Evolutionary conservation across 495 filamentous ascomycete species (phyloP).

Genomic region (Tuber melanosporum): DNA sequence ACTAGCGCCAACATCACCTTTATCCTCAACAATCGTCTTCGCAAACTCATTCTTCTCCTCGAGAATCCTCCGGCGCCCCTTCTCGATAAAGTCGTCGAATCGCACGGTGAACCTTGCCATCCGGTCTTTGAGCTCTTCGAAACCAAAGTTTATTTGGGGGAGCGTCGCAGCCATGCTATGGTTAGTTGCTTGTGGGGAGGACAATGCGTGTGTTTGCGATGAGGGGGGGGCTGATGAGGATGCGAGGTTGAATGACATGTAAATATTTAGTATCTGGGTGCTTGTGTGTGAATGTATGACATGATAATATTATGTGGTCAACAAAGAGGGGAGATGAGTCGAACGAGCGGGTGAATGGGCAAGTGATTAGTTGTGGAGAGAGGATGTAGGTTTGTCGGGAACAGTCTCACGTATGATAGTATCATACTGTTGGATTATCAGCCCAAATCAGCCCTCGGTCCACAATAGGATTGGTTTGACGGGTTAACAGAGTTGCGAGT

Average conservation of each 20-base stretch:
- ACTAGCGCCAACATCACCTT: constrained; percentile 54
- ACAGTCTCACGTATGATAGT: too few species aligned
- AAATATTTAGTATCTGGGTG: neutral
- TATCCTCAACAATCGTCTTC: constrained; percentile 78
- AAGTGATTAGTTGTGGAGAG: neutral
- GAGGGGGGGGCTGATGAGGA: constrained; percentile 34
- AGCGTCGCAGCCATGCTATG: constrained; percentile 58
- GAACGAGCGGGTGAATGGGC: neutral
- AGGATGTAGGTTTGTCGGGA: too few species aligned
- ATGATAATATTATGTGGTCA: neutral
- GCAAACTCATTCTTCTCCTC: constrained; percentile 92
- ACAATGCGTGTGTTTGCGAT: constrained; percentile 50
- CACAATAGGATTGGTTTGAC: too few species aligned
- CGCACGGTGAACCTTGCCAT: constrained; percentile 88
- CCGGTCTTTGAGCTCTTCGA: constrained; percentile 88
- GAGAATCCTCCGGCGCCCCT: constrained; percentile 75
- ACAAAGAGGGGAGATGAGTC: neutral
- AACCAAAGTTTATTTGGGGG: constrained; percentile 88
- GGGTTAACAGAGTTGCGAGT: too few species aligned
- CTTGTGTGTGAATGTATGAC: neutral
- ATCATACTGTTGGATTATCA: too few species aligned
- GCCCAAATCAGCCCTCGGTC: too few species aligned
- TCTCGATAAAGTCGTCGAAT: constrained; percentile 92
- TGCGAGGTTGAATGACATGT: constrained; percentile 14
- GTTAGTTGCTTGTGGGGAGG: constrained; percentile 1